phyloP scores from a whole-genome alignment of 352 stramenopile species.

The Pseudoperonospora humuli region DNA sequence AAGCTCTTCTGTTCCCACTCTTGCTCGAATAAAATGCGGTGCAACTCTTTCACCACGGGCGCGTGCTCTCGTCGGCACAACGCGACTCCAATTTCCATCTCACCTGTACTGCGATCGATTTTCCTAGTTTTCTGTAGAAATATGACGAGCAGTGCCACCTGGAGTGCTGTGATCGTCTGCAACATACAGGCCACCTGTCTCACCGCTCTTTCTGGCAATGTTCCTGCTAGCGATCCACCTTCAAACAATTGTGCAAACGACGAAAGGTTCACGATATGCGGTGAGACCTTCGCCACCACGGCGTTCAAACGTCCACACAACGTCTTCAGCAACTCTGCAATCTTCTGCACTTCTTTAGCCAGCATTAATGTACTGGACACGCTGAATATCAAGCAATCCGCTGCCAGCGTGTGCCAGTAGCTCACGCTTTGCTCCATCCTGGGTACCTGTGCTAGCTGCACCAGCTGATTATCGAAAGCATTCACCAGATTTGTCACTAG shows the following conservation, averaged over 20 bases:
- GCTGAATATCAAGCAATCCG: slow-evolving; percentile 57
- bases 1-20: slow-evolving; percentile 61
- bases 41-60: slow-evolving; percentile 46
- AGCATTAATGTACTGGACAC: slow-evolving; percentile 44
- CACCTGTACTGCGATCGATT: slow-evolving; percentile 56
- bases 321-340: slow-evolving; percentile 43
- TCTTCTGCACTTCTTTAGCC: slow-evolving; percentile 44
- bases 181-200: slow-evolving; percentile 75
- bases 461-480: slow-evolving; percentile 41
- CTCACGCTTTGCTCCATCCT: slow-evolving; percentile 57
- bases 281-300: slow-evolving; percentile 61
- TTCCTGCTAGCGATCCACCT: slow-evolving; percentile 48
- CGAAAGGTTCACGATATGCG: slow-evolving; percentile 77
- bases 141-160: slow-evolving; percentile 57
- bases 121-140: slow-evolving; percentile 55
- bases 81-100: slow-evolving; percentile 31
- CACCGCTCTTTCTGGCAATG: slow-evolving; percentile 52
- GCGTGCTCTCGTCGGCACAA: slow-evolving; percentile 41
- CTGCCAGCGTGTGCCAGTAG: slow-evolving; percentile 72
- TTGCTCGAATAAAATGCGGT: slow-evolving; percentile 51
- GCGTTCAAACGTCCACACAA: slow-evolving; percentile 51
- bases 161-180: slow-evolving; percentile 60
- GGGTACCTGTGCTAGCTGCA: slow-evolving; percentile 45
- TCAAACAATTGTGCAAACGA: slow-evolving; percentile 70
- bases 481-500: slow-evolving; percentile 45